Evolutionary conservation across 495 filamentous ascomycete genomes (phyloP), one percentile per base, ranked within the genome.

Genomic region (Aspergillus ostianus): DNA sequence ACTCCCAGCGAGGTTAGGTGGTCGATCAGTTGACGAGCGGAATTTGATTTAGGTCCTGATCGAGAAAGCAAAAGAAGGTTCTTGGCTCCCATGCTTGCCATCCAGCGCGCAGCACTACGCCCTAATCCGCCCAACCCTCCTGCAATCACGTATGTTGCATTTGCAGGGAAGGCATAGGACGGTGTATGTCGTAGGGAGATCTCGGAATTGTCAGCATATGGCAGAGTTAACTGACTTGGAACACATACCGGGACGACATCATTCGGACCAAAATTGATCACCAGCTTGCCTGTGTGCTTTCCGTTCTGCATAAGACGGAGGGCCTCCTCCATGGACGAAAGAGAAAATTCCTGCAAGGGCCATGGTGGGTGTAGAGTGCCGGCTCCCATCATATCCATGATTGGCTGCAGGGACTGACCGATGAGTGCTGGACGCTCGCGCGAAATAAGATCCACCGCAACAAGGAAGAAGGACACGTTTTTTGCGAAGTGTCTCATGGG

Each of bases 261-360:
- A 18, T 73, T 57, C 9, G 58, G 56, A 18, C 63, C 57, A 0
- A 74, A 71, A 20, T 77, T 69, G 17, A 90, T 67, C 13, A 87
- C 79, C 10, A 85, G 62, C 66, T 89, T 89, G 3, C 87, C 86
- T 15, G 78, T 67, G 5, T 79, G 67, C 36, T 79, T 81, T 26
- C 82, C 83, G 17, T 72, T 67, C 61, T 87, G 85, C 51, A 89
- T 69, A 5, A 71, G 64, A 56, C 83, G 80, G 67, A 89, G 84
- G 0, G 86, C 85, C 4, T 70, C 61, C 47, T 78, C 72, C n/a
- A 80, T 64, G 8, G 84, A 67, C 0, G 69, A 63, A 9, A 80
- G 67, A 7, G 70, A 64, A 52, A 73, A 80, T 0, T 69, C 51
- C 9, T 70, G 79, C 29, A 84, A 56, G 5, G 76, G 47, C 61